A percentile compares a stretch with the other conserved stretches of the same genome.
Evolutionary conservation across 2,329 filamentous ascomycete species (phyloP).

Genomic region (Monilinia aucupariae): DNA sequence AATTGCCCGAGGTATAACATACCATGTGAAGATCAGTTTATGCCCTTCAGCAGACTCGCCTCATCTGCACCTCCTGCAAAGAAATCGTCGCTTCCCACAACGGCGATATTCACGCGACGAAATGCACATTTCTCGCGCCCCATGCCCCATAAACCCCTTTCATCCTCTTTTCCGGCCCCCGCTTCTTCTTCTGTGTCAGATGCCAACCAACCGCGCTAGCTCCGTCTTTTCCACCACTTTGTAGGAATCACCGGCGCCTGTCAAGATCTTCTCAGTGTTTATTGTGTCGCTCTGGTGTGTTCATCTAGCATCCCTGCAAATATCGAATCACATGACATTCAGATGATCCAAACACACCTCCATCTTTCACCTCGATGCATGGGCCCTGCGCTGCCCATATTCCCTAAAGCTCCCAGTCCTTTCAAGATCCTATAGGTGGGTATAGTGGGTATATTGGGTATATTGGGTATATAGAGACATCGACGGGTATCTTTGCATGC

Average conservation of each 20-base stretch:
- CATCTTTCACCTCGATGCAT: too few species aligned
- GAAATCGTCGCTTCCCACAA: background rate
- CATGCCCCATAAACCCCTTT: background rate
- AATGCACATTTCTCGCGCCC: background rate
- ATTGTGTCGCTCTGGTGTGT: background rate
- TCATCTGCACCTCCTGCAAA: background rate
- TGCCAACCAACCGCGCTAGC: background rate
- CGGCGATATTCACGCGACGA: background rate
- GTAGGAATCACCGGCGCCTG: background rate
- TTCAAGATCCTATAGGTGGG: too few species aligned
- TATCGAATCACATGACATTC: background rate
- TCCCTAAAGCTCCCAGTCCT: too few species aligned
- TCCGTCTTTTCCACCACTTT: constrained; percentile 9
- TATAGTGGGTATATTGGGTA: too few species aligned
- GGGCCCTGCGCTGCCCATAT: too few species aligned
- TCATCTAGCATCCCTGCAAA: background rate
- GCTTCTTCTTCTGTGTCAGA: background rate
- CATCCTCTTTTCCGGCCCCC: background rate
- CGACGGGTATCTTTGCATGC: too few species aligned
- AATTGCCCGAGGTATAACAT: background rate
- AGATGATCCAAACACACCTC: too few species aligned
- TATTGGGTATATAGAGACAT: too few species aligned
- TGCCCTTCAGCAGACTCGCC: background rate
- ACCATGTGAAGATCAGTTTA: background rate
- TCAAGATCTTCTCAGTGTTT: background rate